Percentiles rank a stretch among this genome's conserved stretches.
These are phyloP conservation scores for Chaetomium globosum DNA, from an alignment of 2,329 filamentous ascomycete genomes.

Conservation along the genomic window DNA sequence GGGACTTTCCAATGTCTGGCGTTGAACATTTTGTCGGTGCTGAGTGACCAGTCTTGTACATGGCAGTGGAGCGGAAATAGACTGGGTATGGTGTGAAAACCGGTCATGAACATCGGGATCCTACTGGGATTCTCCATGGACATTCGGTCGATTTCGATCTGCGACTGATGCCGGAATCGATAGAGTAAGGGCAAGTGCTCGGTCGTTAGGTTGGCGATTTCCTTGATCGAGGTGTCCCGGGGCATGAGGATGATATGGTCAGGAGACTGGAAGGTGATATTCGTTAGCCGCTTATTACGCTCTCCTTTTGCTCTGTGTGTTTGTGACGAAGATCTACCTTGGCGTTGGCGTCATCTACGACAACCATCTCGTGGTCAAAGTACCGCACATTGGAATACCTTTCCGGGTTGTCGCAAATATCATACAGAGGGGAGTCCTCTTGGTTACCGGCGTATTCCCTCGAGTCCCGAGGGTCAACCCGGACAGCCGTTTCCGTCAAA, in stretches of 20 bases:
- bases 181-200: slow-evolving; percentile 6
- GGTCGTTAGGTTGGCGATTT: slow-evolving; percentile 2
- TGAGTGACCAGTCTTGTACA: slow-evolving; percentile 13
- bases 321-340: neutral
- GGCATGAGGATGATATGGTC: slow-evolving; percentile 16
- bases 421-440: slow-evolving; percentile 5
- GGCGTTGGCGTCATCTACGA: slow-evolving; percentile 13
- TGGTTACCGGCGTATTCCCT: slow-evolving; percentile 12
- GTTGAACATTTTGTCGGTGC: slow-evolving; percentile 15
- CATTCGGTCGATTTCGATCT: slow-evolving; percentile 6
- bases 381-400: neutral
- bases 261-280: neutral
- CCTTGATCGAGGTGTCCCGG: slow-evolving; percentile 7
- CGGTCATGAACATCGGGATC: slow-evolving; percentile 7
- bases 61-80: slow-evolving; percentile 13
- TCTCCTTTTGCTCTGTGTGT: neutral
- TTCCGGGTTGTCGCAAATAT: slow-evolving; percentile 8
- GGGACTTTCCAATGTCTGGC: slow-evolving; percentile 12
- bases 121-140: neutral
- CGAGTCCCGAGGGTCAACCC: slow-evolving; percentile 9
- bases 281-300: neutral
- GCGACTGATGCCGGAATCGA: neutral
- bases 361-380: slow-evolving; percentile 7
- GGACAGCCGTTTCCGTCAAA: slow-evolving; percentile 11
- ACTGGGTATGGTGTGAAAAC: slow-evolving; percentile 13